Base-by-base conservation (phyloP, 148 eudicot species). In the Polygonum aviculare region DNA sequence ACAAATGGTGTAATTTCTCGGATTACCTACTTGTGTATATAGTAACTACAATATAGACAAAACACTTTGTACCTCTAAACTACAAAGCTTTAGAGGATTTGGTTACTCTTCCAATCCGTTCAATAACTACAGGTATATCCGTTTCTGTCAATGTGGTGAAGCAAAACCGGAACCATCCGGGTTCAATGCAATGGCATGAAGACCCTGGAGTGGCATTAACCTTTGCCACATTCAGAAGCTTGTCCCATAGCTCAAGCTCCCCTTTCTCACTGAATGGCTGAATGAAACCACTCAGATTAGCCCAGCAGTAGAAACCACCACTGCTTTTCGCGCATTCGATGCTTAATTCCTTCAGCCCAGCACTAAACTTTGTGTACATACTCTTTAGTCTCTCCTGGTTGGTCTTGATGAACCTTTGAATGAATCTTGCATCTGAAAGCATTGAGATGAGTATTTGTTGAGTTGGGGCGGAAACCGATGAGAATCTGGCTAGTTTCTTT, bases 111-210 rank as follows among this genome's bases (percentile, higher is more conserved):
- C 80, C 81, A 73, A 91, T 83, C 38, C 95, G 84, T 55, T 82
- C 86, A 31, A 94, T 74, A 75, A 94, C 90, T 75, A 94, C 74
- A 54, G 93, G 93, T 73, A 92, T 81, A 63, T 90, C 93, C 19
- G 75, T 80, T 60, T 88, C 92, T 5, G 85, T 60, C 79, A 92
- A 78, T 9, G 97, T 83, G 72, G 91, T 76, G 71, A 94, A 94
- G 81, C 97, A 94, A 65, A 92, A 87, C 79, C 97, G 84, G 77
- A 92, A 94, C 98, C 97, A 94, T 74, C 98, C 97, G 12, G 98
- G 97, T 86, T 94, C 97, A 74, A 88, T 88, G 81, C 94, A 96
- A 69, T 96, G 97, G 49, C 91, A 94, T 60, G 95, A 83, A 12
- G 92, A 90, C 12, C 98, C 97, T 15, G 97, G 97, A 74, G 88